Percentiles rank a stretch among this genome's conserved stretches.
Conservation (phyloP, 2,329 filamentous ascomycete genomes). For the Calcarisporium arbuscula region DNA sequence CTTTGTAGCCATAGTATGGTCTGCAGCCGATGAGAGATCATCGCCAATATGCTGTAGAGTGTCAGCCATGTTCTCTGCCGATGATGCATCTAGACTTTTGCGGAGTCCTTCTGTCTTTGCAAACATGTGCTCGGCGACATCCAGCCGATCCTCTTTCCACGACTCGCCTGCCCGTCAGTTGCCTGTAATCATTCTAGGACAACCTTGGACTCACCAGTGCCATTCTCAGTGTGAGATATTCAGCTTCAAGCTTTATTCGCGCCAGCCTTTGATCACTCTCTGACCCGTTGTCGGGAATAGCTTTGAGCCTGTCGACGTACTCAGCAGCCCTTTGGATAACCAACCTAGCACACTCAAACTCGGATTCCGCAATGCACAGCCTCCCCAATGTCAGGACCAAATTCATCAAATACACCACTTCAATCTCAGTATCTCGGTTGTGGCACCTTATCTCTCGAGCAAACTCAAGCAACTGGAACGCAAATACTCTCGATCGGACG, state of each 20-base stretch:
- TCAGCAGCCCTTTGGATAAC: slow-evolving; percentile 59
- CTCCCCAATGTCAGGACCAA: slow-evolving; percentile 62
- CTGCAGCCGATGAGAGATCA: slow-evolving; percentile 43
- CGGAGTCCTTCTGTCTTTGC: slow-evolving; percentile 43
- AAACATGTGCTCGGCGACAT: slow-evolving; percentile 76
- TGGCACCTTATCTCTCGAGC: slow-evolving; percentile 32
- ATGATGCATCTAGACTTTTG: slow-evolving; percentile 35
- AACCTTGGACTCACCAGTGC: slow-evolving; percentile 48
- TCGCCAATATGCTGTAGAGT: slow-evolving; percentile 68
- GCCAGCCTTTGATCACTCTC: neutral
- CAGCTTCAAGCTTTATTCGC: slow-evolving; percentile 38
- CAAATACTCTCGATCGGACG: slow-evolving; percentile 42
- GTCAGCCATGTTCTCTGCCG: slow-evolving; percentile 58
- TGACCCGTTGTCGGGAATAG: neutral
- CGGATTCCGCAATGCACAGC: slow-evolving; percentile 39
- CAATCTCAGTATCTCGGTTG: slow-evolving; percentile 20
- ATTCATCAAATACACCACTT: slow-evolving; percentile 54
- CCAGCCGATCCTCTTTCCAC: slow-evolving; percentile 66
- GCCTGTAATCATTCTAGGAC: neutral
- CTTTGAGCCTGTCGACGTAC: slow-evolving; percentile 32
- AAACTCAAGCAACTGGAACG: slow-evolving; percentile 62
- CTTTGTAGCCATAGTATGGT: slow-evolving; percentile 50
- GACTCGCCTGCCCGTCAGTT: slow-evolving; percentile 41
- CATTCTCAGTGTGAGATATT: slow-evolving; percentile 62
- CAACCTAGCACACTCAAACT: slow-evolving; percentile 51